A percentile compares a stretch with the other conserved stretches of the same genome.
These are phyloP conservation scores for Takakia lepidozioides DNA, from an alignment of 225 moss, liverwort and hornwort species.

Conservation along the genomic window DNA sequence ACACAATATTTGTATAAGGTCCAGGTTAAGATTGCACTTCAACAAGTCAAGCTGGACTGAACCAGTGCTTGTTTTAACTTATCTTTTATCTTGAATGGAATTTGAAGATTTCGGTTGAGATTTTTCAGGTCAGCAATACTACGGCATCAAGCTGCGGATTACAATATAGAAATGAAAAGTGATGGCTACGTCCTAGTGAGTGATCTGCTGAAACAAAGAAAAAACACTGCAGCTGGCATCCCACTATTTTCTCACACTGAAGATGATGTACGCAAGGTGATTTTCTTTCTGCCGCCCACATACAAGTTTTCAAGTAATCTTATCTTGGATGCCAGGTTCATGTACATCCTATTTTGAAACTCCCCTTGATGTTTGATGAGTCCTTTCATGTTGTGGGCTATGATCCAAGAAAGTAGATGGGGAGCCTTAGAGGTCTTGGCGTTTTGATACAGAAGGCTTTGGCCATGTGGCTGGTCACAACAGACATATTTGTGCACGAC, in stretches of 20 bases:
- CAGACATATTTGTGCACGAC: no score
- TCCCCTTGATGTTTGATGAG: no score
- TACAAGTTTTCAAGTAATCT: no score
- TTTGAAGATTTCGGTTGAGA: neutral
- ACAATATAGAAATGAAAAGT: constrained; percentile 39
- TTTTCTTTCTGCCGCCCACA: no score
- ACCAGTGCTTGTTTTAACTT: no score
- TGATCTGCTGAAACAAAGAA: constrained; percentile 48
- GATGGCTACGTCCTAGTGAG: constrained; percentile 63
- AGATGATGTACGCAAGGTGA: constrained; percentile 74
- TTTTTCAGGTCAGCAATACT: constrained; percentile 65
- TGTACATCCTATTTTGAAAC: no score
- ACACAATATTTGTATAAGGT: neutral
- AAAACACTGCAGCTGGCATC: constrained; percentile 41
- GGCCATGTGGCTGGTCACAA: no score
- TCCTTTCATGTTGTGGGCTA: no score
- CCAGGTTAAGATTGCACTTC: neutral
- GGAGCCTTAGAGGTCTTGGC: no score
- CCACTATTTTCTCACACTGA: constrained; percentile 42
- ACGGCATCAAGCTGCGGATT: constrained; percentile 59
- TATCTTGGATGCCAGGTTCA: neutral
- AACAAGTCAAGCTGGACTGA: neutral
- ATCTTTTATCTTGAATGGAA: no score
- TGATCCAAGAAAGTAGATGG: no score
- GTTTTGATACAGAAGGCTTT: no score